Evolutionary conservation across 2,329 filamentous ascomycete genomes (phyloP), one percentile per base, ranked within the genome.

Genomic region (Xylaria sp.): DNA sequence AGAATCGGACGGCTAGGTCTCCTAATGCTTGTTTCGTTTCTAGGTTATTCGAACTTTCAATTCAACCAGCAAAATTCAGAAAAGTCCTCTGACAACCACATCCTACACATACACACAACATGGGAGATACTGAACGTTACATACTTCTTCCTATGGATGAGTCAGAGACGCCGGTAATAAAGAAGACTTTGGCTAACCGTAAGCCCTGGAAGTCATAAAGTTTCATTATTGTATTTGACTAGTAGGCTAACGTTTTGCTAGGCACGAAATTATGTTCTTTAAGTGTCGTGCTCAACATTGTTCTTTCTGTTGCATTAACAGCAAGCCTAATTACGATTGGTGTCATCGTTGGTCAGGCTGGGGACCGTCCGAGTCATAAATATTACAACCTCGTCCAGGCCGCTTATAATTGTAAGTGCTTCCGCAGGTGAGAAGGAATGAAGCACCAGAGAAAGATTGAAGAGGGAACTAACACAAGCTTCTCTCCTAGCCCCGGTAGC

Each of bases 121-220:
- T 57, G 53, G 53, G 53, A n/a, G 53, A 38, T 2, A 36, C 53
- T 42, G 53, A 57, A 26, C 53, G 36, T 17, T 57, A 57, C 36
- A 20, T 57, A 23, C 36, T 57, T 10, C 53, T 57, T 57, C 53
- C 53, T 13, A 26, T 57, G 15, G 53, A 57, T 17, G 53, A 40
- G 36, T 57, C 36, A 4, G 53, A 57, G n/a, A 40, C 33, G 33
- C 53, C 53, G 10, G 15, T 40, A 10, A 33, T 10, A 4, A 40
- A 57, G 53, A 57, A 28, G 17, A 40, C n/a, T 9, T n/a, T 42
- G 9, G 11, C 6, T n/a, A 40, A 40, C 10, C 36, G 53, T 40
- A 57, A 40, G 53, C 23, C n/a, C 26, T n/a, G 13, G n/a, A 26
- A 3, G 17, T 2, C 1, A 13, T 17, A 6, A 17, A 40, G 15